phyloP scores from a whole-genome alignment of 306 rosid species.

The Inga oerstediana region DNA sequence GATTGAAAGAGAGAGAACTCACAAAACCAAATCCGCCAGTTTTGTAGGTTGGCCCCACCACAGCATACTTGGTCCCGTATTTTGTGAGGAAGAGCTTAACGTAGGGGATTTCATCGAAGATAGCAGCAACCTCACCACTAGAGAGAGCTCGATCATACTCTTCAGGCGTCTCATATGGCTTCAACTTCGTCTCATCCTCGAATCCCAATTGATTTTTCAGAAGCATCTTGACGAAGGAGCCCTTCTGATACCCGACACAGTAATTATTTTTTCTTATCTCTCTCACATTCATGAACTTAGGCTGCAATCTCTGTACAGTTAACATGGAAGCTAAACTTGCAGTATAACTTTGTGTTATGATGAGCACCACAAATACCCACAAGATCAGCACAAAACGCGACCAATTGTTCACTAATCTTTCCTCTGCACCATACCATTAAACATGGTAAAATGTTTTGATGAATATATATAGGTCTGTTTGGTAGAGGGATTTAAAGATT shows the following conservation, averaged over 20 bases:
- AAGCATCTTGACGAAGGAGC: background rate
- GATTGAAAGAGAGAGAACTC: conserved; percentile 17
- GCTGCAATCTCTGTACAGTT: background rate
- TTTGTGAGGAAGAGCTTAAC: conserved; percentile 44
- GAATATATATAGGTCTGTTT: background rate
- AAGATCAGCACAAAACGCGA: background rate
- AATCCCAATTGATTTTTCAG: background rate
- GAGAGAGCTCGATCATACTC: conserved; percentile 33
- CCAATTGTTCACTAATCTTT: background rate
- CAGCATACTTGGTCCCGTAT: conserved; percentile 37
- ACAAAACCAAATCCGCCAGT: conserved; percentile 57
- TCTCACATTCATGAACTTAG: background rate
- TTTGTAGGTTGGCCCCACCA: conserved; percentile 54
- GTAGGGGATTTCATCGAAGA: conserved; percentile 47
- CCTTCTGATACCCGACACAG: background rate
- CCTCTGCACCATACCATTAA: background rate
- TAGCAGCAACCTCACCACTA: conserved; percentile 51
- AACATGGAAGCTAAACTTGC: background rate
- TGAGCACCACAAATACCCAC: conserved; percentile 1
- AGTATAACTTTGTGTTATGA: background rate
- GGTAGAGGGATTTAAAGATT: no score
- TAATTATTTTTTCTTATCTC: background rate
- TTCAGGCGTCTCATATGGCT: conserved; percentile 26
- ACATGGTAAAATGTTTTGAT: background rate
- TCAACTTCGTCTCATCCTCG: conserved; percentile 26